Evolutionary conservation across 805 yeast species (phyloP), one percentile per base, ranked within the genome.

Genomic region (Wickerhamiella kazuoi): DNA sequence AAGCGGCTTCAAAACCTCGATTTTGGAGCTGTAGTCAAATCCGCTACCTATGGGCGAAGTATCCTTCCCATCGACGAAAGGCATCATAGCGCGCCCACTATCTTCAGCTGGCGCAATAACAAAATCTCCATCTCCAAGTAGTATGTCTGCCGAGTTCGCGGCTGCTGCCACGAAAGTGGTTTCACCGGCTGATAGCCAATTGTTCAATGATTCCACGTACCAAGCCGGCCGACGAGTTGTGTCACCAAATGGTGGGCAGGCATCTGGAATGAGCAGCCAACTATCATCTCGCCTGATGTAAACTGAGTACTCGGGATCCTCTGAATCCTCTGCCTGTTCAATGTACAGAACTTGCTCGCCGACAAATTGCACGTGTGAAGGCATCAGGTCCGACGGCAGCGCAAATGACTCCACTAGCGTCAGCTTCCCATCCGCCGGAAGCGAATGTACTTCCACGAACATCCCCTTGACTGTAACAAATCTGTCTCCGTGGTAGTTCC

Each of bases 201-300:
- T 23, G 2, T 31, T 28, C 8, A 40, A 16, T 11, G 32, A 28
- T 11, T 29, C 34, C 11, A 31, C 5, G 34, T 42, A 46, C 49
- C 50, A 50, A 11, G 37, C 33, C 3, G 42, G 38, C 4, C 29
- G 21, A 3, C 42, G 34, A 4, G 26, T 13, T 1, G 33, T 37
- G 33, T 47, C 44, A 26, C 44, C 50, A 32, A 36, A 47, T 1
- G 50, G 46, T 2, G 48, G 42, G 21, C 48, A 44, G 1, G 45
- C 45, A 4, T 47, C 51, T 3, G 41, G 41, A 17, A 41, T 17
- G 16, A 31, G 42, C 16, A 3, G 3, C 39, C 39, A 37, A 23
- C 11, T 11, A 23, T 13, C 18, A 16, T 9, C 31, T 8, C 7
- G 7, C 17, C n/a, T 8, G 8, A 29, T 14, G 17, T 29, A 29